These are phyloP conservation scores for Samsoniella hepiali DNA, from an alignment of 2,329 filamentous ascomycete genomes.

Conservation along the genomic window DNA sequence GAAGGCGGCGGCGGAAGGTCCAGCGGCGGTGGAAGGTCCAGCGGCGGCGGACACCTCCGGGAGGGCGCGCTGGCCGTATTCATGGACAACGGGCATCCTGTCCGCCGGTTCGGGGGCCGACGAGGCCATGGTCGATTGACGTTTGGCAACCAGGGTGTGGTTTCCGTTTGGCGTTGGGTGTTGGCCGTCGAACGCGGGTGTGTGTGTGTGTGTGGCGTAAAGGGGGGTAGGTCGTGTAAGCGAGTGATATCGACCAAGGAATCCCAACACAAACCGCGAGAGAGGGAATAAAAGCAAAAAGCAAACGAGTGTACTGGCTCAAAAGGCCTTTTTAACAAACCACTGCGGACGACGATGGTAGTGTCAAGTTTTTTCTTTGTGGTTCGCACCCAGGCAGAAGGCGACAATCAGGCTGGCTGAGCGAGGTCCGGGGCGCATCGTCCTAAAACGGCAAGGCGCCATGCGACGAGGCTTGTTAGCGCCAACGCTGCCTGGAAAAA, in stretches of 20 bases:
- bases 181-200: not conserved
- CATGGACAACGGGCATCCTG: not conserved
- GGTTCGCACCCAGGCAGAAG: not conserved
- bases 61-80: not conserved
- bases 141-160: not conserved
- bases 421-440: not conserved
- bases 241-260: not conserved
- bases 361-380: not conserved
- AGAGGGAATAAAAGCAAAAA: not conserved
- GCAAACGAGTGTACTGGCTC: constrained; percentile 10
- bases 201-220: not conserved
- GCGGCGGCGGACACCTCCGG: not conserved
- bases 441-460: not conserved
- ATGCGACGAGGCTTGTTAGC: not conserved
- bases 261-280: not conserved
- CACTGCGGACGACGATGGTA: not conserved
- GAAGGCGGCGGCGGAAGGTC: not conserved
- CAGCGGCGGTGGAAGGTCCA: not conserved
- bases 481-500: too few relatives aligned
- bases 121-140: constrained; percentile 2
- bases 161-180: not conserved
- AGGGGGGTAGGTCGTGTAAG: not conserved
- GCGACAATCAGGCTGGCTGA: not conserved
- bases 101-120: not conserved
- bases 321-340: not conserved